These are phyloP conservation scores for Endothia cerciana DNA, from an alignment of 2,329 filamentous ascomycete species.

Conservation along the genomic window DNA sequence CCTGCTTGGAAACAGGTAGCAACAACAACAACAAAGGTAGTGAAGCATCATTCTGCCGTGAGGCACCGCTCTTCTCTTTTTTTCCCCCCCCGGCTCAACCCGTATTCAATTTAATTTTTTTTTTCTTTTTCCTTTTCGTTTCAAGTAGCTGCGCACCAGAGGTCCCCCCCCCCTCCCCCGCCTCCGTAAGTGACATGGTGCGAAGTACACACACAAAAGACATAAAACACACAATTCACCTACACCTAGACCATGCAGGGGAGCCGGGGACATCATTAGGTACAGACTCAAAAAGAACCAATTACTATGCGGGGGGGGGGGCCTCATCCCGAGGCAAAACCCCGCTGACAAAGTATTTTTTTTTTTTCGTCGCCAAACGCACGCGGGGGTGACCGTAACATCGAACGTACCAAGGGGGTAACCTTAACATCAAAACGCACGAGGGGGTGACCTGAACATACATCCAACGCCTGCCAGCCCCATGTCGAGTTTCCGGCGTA, in stretches of 20 bases:
- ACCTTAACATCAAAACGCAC: too few species aligned
- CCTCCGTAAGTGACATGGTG: neutral
- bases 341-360: too few species aligned
- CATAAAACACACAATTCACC: neutral
- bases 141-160: neutral
- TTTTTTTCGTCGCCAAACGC: too few species aligned
- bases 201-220: constrained; percentile 3
- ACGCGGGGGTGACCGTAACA: too few species aligned
- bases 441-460: neutral
- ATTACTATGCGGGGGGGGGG: neutral
- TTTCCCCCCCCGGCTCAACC: constrained; percentile 5
- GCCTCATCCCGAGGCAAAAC: too few species aligned
- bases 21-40: neutral
- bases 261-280: neutral
- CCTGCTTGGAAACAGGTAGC: neutral
- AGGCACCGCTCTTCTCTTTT: constrained; percentile 16
- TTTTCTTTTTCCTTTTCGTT: constrained; percentile 6
- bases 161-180: too few species aligned
- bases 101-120: neutral
- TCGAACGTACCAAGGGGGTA: too few species aligned
- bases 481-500: neutral
- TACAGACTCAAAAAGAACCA: neutral
- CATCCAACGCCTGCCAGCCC: too few species aligned
- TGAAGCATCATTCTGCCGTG: constrained; percentile 18
- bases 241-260: neutral